Conservation (phyloP, 2,329 filamentous ascomycete species). For the Atkinsonella texensis region DNA sequence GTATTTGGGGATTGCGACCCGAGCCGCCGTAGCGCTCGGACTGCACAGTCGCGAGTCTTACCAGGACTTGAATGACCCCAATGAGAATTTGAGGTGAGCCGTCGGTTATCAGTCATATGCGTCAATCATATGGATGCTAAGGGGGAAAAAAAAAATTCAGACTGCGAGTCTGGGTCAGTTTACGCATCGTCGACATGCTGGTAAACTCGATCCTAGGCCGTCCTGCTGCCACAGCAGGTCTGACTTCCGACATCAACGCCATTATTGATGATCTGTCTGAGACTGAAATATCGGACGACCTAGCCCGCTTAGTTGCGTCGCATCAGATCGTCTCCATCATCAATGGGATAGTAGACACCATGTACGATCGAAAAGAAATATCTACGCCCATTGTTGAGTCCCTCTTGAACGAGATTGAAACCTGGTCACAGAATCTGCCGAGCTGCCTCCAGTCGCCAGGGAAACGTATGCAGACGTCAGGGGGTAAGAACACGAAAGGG, state of each 20-base stretch:
- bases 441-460: slow-evolving; percentile 15
- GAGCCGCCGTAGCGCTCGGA: slow-evolving; percentile 44
- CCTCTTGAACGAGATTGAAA: slow-evolving; percentile 28
- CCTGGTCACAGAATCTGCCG: slow-evolving; percentile 34
- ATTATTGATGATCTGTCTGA: slow-evolving; percentile 13
- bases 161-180: slow-evolving; percentile 24
- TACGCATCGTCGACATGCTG: slow-evolving; percentile 26
- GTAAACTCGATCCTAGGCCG: slow-evolving; percentile 26
- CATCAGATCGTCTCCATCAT: slow-evolving; percentile 31
- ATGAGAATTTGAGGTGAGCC: slow-evolving; percentile 14
- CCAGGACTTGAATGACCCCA: slow-evolving; percentile 9
- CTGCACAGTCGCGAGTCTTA: slow-evolving; percentile 31
- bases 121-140: neutral
- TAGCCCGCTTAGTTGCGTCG: slow-evolving; percentile 23
- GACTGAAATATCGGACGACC: slow-evolving; percentile 3
- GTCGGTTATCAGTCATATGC: neutral
- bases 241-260: slow-evolving; percentile 16
- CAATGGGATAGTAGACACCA: slow-evolving; percentile 28
- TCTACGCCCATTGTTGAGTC: slow-evolving; percentile 23
- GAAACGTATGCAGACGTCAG: slow-evolving; percentile 1
- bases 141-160: slow-evolving; percentile 9
- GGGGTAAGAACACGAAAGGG: slow-evolving; percentile 13
- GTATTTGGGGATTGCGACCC: slow-evolving; percentile 47
- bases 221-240: slow-evolving; percentile 22
- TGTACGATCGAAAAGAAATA: slow-evolving; percentile 27